Percentiles rank a stretch among this genome's conserved stretches.
Evolutionary conservation across 768 basidiomycete species (phyloP).

Genomic region (Auricularia auricula-judae): DNA sequence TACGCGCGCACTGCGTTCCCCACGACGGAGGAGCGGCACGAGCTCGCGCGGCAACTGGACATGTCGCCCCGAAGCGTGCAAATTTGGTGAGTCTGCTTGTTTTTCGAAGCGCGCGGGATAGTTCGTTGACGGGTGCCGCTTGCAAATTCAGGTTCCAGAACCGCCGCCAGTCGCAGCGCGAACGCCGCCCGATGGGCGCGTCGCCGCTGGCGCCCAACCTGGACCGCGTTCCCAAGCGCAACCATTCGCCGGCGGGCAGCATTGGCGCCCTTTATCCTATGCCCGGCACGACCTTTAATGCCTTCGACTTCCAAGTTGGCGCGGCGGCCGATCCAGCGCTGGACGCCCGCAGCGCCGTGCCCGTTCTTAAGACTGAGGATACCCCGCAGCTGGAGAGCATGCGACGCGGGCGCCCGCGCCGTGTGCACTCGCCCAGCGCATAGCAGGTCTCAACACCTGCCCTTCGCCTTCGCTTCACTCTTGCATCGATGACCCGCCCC

Average conservation of each 20-base stretch:
- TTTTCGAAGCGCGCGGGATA: constrained; percentile 8
- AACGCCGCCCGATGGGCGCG: not conserved
- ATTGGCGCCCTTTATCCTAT: not conserved
- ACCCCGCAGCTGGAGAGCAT: not conserved
- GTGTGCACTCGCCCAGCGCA: not conserved
- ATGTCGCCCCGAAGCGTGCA: constrained; percentile 82
- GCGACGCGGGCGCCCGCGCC: not conserved
- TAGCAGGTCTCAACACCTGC: not conserved
- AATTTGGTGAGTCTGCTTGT: constrained; percentile 52
- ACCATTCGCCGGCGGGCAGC: not conserved
- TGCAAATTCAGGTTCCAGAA: constrained; percentile 57
- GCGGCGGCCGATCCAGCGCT: not conserved
- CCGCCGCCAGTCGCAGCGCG: constrained; percentile 50
- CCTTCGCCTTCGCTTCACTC: too few relatives aligned
- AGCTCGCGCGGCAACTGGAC: constrained; percentile 62
- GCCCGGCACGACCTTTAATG: not conserved
- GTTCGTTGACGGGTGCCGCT: too few relatives aligned
- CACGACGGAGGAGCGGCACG: constrained; percentile 75
- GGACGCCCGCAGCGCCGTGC: not conserved
- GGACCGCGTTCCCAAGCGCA: not conserved
- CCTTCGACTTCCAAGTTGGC: not conserved
- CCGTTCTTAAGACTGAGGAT: not conserved
- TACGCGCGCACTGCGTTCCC: constrained; percentile 78
- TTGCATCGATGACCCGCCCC: too few relatives aligned
- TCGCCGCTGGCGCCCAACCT: not conserved